phyloP scores from a whole-genome alignment of 192 early-diverging fungal species.

The Backusella mclennaniae region DNA sequence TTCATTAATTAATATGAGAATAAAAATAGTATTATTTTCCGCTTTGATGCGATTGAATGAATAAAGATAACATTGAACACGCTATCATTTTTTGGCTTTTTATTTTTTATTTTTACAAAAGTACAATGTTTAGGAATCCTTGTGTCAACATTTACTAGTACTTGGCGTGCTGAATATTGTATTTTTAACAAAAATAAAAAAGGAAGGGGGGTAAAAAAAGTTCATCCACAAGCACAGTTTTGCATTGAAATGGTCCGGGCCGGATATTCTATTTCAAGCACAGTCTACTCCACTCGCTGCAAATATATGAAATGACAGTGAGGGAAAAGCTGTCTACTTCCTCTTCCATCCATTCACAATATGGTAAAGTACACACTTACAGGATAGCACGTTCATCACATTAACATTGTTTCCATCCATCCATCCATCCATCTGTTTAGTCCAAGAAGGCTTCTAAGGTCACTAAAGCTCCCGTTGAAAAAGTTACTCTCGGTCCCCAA shows the following conservation, averaged over 20 bases:
- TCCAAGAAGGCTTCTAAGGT: constrained; percentile 30
- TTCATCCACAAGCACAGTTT: neutral
- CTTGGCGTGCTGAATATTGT: no score
- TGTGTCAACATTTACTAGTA: no score
- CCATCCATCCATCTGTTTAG: constrained; percentile 6
- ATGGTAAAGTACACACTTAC: neutral
- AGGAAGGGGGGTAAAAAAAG: no score
- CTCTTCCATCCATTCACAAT: constrained; percentile 7
- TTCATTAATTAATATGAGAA: neutral
- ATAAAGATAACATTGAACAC: no score
- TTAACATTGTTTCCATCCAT: neutral
- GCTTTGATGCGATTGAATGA: no score
- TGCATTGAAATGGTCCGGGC: neutral
- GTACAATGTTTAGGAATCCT: no score
- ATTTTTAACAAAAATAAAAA: no score
- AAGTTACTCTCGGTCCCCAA: constrained; percentile 94
- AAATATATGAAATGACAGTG: neutral
- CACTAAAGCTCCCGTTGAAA: constrained; percentile 51
- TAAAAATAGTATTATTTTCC: neutral
- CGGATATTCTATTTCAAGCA: neutral
- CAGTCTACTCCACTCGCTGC: neutral
- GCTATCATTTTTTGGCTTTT: no score
- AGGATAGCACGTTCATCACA: neutral
- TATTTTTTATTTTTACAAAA: no score
- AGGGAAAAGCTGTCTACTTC: neutral